Percentiles rank a stretch among this genome's conserved stretches.
Evolutionary conservation across 495 filamentous ascomycete species (phyloP).

Genomic region (Aspergillus bertholletiae): DNA sequence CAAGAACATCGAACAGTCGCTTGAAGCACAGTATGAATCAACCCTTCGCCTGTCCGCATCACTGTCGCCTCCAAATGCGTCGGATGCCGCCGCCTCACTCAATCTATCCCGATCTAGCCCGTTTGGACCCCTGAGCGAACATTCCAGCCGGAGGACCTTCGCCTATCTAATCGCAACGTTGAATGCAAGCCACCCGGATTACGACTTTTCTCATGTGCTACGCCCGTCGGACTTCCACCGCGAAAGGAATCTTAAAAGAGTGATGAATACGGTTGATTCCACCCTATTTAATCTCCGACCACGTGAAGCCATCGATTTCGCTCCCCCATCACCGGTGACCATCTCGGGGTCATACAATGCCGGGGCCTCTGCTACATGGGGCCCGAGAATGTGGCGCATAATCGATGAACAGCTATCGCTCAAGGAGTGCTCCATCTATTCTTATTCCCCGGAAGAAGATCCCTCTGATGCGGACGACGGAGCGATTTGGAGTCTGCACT

Average conservation of each 20-base stretch:
- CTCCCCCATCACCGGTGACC: slow-evolving; percentile 42
- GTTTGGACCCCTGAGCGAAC: slow-evolving; percentile 83
- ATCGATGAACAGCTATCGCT: slow-evolving; percentile 92
- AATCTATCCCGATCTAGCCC: slow-evolving; percentile 82
- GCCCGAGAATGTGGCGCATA: slow-evolving; percentile 80
- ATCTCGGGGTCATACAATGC: slow-evolving; percentile 41
- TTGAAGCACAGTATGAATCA: slow-evolving; percentile 86
- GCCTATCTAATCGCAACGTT: slow-evolving; percentile 95
- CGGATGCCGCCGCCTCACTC: slow-evolving; percentile 50
- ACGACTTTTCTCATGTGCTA: slow-evolving; percentile 91
- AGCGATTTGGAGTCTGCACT: slow-evolving; percentile 91
- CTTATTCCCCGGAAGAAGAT: slow-evolving; percentile 78
- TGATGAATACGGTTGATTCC: slow-evolving; percentile 81
- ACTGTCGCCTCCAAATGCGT: slow-evolving; percentile 70
- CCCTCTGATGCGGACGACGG: slow-evolving; percentile 87
- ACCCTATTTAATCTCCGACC: slow-evolving; percentile 83
- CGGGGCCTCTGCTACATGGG: slow-evolving; percentile 56
- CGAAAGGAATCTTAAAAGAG: slow-evolving; percentile 66
- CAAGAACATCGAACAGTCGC: slow-evolving; percentile 83
- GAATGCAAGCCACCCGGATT: slow-evolving; percentile 96
- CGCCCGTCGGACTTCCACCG: slow-evolving; percentile 83
- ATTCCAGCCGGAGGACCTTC: slow-evolving; percentile 84
- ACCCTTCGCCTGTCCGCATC: slow-evolving; percentile 77
- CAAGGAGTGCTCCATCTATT: slow-evolving; percentile 79
- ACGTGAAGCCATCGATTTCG: slow-evolving; percentile 42